A percentile compares a stretch with the other conserved stretches of the same genome.
Conservation (phyloP, 352 stramenopile species). For the Phytophthora pini region DNA sequence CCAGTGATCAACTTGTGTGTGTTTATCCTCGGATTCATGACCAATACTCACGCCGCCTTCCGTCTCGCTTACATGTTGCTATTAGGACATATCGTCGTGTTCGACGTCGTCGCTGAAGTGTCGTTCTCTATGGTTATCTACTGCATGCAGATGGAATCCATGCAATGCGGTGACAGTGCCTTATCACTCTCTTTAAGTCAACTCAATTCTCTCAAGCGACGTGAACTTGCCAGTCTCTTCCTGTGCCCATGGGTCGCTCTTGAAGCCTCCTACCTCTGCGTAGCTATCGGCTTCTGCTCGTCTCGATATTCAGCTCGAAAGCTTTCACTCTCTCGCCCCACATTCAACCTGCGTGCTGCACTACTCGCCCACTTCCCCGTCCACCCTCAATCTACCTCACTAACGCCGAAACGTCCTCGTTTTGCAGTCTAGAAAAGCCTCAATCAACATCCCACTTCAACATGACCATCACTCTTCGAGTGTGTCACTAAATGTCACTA, state of each 20-base stretch:
- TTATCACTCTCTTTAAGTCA: conserved; percentile 25
- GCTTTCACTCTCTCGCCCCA: conserved; percentile 66
- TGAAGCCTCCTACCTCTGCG: conserved; percentile 57
- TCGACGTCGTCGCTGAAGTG: conserved; percentile 62
- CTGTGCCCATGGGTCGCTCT: conserved; percentile 60
- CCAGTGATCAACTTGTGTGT: conserved; percentile 52
- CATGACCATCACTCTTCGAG: conserved; percentile 8
- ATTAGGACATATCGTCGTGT: conserved; percentile 45
- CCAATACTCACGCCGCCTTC: conserved; percentile 72
- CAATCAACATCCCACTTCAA: conserved; percentile 10
- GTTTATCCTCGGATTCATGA: conserved; percentile 72
- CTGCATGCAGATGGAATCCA: conserved; percentile 43
- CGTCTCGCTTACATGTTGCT: conserved; percentile 46
- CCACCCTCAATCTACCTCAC: neutral
- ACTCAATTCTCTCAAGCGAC: conserved; percentile 39
- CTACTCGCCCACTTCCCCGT: conserved; percentile 54
- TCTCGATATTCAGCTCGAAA: conserved; percentile 59
- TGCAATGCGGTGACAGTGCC: conserved; percentile 56
- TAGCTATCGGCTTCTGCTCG: conserved; percentile 61
- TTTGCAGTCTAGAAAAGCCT: conserved; percentile 10
- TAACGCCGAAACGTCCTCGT: conserved; percentile 10
- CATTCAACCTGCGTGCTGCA: conserved; percentile 64
- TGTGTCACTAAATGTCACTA: conserved; percentile 1
- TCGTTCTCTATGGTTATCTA: conserved; percentile 62
- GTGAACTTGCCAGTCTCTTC: conserved; percentile 56